Percentiles rank a stretch among this genome's conserved stretches.
phyloP scores from a whole-genome alignment of 1,284 basidiomycete species.

The Peniophora sp. region DNA sequence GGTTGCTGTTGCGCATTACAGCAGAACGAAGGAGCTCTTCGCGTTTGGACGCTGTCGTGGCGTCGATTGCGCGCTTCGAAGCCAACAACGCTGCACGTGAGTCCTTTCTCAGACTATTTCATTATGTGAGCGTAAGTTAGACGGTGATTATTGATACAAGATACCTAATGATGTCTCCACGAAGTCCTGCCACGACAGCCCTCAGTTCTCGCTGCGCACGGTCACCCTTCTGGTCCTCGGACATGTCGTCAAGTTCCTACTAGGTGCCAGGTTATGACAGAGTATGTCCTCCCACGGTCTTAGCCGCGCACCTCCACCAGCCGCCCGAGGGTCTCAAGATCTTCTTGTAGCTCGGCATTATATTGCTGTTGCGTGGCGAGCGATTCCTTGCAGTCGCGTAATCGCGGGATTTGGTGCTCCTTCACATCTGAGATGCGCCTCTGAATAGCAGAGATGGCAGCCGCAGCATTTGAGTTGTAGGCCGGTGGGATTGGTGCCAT shows the following conservation, averaged over 20 bases:
- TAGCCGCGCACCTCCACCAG: constrained; percentile 58
- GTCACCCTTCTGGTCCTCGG: constrained; percentile 60
- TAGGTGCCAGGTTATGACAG: constrained; percentile 1
- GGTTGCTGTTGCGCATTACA: constrained; percentile 33
- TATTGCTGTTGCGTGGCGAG: constrained; percentile 63
- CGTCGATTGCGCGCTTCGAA: constrained; percentile 68
- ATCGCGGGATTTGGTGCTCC: constrained; percentile 67
- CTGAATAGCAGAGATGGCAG: constrained; percentile 43
- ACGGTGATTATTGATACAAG: constrained; percentile 19
- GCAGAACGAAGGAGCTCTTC: constrained; percentile 58
- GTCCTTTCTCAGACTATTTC: constrained; percentile 48
- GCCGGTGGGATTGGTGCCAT: constrained; percentile 59
- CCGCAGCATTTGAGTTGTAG: constrained; percentile 40
- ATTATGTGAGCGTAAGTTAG: neutral
- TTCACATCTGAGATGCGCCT: constrained; percentile 57
- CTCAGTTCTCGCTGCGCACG: constrained; percentile 44
- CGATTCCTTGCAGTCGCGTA: constrained; percentile 60
- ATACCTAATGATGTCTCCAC: constrained; percentile 40
- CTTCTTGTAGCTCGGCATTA: constrained; percentile 68
- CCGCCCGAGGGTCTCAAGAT: constrained; percentile 53
- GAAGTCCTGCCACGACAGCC: constrained; percentile 40
- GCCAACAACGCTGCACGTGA: constrained; percentile 56
- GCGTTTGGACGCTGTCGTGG: constrained; percentile 44
- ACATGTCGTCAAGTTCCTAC: constrained; percentile 54
- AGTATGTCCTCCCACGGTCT: neutral